phyloP scores from a whole-genome alignment of 2,329 filamentous ascomycete genomes.

The Fusarium hainanense region DNA sequence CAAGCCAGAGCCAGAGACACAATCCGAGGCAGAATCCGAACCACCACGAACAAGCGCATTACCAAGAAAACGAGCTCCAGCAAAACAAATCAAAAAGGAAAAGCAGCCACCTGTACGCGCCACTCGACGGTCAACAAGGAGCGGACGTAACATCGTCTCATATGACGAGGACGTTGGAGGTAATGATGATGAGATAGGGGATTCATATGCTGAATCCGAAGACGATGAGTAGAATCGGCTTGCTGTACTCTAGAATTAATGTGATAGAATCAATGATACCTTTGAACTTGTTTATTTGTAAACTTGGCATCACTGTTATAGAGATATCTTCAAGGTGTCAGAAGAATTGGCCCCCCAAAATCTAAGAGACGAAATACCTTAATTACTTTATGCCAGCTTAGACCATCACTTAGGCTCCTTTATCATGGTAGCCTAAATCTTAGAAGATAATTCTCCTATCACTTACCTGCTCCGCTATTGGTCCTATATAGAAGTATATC shows the following conservation, averaged over 20 bases:
- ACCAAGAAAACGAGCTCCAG: slow-evolving; percentile 4
- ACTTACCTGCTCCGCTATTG: too few relatives aligned
- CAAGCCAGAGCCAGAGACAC: slow-evolving; percentile 1
- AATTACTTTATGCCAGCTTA: too few relatives aligned
- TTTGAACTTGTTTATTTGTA: too few relatives aligned
- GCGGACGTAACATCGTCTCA: slow-evolving; percentile 23
- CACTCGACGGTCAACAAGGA: slow-evolving; percentile 37
- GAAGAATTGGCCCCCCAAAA: not conserved
- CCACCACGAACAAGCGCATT: slow-evolving; percentile 5
- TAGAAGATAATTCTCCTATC: too few relatives aligned
- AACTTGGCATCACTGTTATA: not conserved
- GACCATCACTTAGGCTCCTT: too few relatives aligned
- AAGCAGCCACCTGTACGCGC: not conserved
- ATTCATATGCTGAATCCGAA: slow-evolving; percentile 19
- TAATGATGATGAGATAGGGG: slow-evolving; percentile 24
- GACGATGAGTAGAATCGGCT: slow-evolving; percentile 1
- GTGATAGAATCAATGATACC: slow-evolving; percentile 3
- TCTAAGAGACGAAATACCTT: not conserved
- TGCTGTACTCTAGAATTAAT: slow-evolving; percentile 1
- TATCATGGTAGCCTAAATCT: too few relatives aligned
- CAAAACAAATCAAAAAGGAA: slow-evolving; percentile 6
- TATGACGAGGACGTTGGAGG: slow-evolving; percentile 28
- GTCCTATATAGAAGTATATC: not conserved
- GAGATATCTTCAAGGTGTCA: not conserved
- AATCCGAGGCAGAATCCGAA: slow-evolving; percentile 14